These are phyloP conservation scores for Paramecium bursaria DNA, from an alignment of 73 alveolate species.

Conservation along the genomic window DNA sequence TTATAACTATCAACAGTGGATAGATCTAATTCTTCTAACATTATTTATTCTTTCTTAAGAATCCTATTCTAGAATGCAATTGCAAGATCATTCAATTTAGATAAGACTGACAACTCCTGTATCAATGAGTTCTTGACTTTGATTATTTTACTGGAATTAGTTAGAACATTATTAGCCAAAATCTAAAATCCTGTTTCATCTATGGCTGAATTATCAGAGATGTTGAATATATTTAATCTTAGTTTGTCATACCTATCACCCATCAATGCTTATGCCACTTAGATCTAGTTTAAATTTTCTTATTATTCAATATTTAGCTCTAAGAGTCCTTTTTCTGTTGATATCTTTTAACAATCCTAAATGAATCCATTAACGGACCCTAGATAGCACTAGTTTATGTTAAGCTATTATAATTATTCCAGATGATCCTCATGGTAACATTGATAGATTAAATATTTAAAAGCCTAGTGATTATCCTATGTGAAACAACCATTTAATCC, in stretches of 20 bases:
- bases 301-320: not conserved
- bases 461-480: not conserved
- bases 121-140: not conserved
- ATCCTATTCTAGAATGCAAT: no score
- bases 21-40: no score
- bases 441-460: conserved; percentile 25
- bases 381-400: not conserved
- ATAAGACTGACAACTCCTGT: conserved; percentile 1
- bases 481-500: conserved; percentile 3
- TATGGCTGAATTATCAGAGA: conserved; percentile 1
- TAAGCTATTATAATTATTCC: conserved; percentile 16
- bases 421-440: conserved; percentile 45
- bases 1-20: no score
- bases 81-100: no score
- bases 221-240: conserved; percentile 4
- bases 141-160: not conserved
- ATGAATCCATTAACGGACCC: conserved; percentile 4
- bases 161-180: not conserved
- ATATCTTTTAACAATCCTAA: conserved; percentile 1
- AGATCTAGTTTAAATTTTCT: not conserved
- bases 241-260: conserved; percentile 52
- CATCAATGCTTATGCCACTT: not conserved
- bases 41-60: no score
- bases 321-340: conserved; percentile 25
- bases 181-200: conserved; percentile 3